These are phyloP conservation scores for Hypomontagnella monticulosa DNA, from an alignment of 495 filamentous ascomycete genomes.

Conservation along the genomic window DNA sequence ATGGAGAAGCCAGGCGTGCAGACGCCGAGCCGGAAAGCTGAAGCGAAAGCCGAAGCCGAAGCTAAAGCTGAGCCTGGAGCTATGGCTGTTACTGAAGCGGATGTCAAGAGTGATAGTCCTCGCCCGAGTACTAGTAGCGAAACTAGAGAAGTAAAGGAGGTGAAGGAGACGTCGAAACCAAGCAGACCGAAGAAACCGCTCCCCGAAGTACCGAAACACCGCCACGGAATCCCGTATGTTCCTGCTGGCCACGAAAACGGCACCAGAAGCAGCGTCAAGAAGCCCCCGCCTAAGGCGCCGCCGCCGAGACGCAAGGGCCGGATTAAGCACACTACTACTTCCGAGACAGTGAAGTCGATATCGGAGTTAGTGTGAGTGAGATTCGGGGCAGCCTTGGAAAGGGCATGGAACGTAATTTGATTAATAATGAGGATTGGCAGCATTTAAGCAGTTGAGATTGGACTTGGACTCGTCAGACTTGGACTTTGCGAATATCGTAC, in stretches of 20 bases:
- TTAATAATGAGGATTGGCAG: slow-evolving; percentile 15
- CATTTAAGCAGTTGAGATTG: slow-evolving; percentile 18
- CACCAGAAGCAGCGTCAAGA: slow-evolving; percentile 49
- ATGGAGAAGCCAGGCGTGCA: slow-evolving; percentile 87
- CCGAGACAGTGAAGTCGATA: slow-evolving; percentile 36
- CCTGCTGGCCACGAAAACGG: slow-evolving; percentile 45
- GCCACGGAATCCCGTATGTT: slow-evolving; percentile 56
- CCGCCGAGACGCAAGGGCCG: slow-evolving; percentile 60
- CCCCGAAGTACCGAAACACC: slow-evolving; percentile 58
- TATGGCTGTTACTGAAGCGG: slow-evolving; percentile 2
- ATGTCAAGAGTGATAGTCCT: slow-evolving; percentile 16
- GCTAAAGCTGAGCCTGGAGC: slow-evolving; percentile 27
- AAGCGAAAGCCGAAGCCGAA: slow-evolving; percentile 39
- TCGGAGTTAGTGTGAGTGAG: slow-evolving; percentile 36
- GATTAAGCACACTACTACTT: slow-evolving; percentile 44
- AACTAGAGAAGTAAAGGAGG: slow-evolving; percentile 14
- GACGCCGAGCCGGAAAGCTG: slow-evolving; percentile 74
- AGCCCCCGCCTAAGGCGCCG: slow-evolving; percentile 64
- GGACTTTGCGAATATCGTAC: not conserved
- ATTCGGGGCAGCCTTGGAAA: not conserved
- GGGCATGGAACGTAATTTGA: slow-evolving; percentile 18
- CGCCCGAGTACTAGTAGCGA: slow-evolving; percentile 7
- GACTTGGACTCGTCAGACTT: not conserved
- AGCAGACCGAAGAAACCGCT: slow-evolving; percentile 53
- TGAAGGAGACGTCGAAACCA: slow-evolving; percentile 36